Evolutionary conservation across 108 stramenopile species (phyloP).

Genomic region (Stephanodiscus minutulus): DNA sequence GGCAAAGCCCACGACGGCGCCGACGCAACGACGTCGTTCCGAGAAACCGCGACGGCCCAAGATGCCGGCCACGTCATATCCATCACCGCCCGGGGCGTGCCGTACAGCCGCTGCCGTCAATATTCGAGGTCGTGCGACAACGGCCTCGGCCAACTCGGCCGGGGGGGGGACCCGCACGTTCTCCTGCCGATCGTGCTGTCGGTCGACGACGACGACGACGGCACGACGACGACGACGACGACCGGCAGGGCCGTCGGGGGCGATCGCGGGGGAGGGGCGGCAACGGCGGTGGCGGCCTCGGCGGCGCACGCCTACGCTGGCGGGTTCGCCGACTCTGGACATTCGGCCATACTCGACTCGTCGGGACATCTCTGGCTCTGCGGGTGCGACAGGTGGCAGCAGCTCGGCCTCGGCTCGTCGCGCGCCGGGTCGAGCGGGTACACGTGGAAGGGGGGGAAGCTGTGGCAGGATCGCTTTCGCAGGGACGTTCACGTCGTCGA

Average conservation of each 20-base stretch:
- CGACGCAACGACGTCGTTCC: background rate
- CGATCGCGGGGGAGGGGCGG: background rate
- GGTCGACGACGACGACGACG: background rate
- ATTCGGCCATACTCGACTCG: conserved; percentile 59
- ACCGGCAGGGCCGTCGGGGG: background rate
- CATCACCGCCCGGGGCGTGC: conserved; percentile 18
- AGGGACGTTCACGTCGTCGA: conserved; percentile 31
- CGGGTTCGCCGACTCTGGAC: conserved; percentile 56
- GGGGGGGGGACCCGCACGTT: conserved; percentile 7
- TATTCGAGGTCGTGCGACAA: conserved; percentile 25
- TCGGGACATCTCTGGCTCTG: conserved; percentile 58
- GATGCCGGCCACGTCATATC: conserved; percentile 36
- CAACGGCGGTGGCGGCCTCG: background rate
- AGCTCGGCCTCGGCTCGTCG: conserved; percentile 65
- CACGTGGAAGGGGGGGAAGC: conserved; percentile 64
- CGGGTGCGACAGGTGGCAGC: conserved; percentile 80
- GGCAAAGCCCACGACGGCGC: no score
- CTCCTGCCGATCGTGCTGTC: conserved; percentile 23
- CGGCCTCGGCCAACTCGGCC: conserved; percentile 36
- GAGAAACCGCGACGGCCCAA: conserved; percentile 17
- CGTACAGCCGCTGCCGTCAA: conserved; percentile 32
- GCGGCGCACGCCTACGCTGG: conserved; percentile 47
- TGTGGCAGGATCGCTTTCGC: conserved; percentile 61
- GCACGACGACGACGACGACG: background rate
- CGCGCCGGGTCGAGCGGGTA: conserved; percentile 65